These are phyloP conservation scores for Torulaspora globosa DNA, from an alignment of 1,139 yeast genomes.

Conservation along the genomic window DNA sequence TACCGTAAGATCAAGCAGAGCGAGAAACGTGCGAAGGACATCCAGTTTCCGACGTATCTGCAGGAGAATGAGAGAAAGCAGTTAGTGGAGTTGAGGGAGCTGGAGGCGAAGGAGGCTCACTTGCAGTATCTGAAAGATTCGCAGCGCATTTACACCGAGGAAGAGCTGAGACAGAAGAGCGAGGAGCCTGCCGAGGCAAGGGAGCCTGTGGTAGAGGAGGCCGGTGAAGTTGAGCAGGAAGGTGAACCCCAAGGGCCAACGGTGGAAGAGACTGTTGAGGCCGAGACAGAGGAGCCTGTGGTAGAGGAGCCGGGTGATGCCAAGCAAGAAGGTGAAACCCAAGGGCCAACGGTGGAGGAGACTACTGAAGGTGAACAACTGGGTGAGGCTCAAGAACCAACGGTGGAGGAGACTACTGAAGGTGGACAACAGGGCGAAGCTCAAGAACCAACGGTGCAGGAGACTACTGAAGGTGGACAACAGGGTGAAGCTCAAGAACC, in stretches of 20 bases:
- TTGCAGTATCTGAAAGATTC: conserved; percentile 24
- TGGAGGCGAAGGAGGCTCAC: conserved; percentile 27
- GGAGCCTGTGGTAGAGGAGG: not conserved
- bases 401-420: not conserved
- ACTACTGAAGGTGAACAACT: not conserved
- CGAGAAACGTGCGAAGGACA: conserved; percentile 29
- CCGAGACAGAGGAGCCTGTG: not conserved
- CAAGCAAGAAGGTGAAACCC: too few relatives aligned
- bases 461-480: not conserved
- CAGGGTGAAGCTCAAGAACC: too few relatives aligned
- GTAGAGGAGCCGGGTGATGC: conserved; percentile 4
- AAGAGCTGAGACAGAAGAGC: too few relatives aligned
- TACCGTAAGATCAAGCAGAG: conserved; percentile 22
- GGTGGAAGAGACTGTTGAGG: too few relatives aligned
- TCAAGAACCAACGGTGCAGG: not conserved
- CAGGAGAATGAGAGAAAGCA: conserved; percentile 30
- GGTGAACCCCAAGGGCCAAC: too few relatives aligned
- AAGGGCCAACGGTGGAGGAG: not conserved
- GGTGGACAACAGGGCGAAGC: too few relatives aligned
- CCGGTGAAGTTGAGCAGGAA: not conserved
- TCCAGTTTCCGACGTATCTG: conserved; percentile 28
- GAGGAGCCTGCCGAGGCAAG: conserved; percentile 4
- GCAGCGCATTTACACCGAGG: conserved; percentile 19
- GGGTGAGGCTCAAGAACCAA: too few relatives aligned
- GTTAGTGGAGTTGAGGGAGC: conserved; percentile 19